Evolutionary conservation across 140 eudicot genomes (phyloP), one percentile per base, ranked within the genome.

Genomic region (Stevia rebaudiana): DNA sequence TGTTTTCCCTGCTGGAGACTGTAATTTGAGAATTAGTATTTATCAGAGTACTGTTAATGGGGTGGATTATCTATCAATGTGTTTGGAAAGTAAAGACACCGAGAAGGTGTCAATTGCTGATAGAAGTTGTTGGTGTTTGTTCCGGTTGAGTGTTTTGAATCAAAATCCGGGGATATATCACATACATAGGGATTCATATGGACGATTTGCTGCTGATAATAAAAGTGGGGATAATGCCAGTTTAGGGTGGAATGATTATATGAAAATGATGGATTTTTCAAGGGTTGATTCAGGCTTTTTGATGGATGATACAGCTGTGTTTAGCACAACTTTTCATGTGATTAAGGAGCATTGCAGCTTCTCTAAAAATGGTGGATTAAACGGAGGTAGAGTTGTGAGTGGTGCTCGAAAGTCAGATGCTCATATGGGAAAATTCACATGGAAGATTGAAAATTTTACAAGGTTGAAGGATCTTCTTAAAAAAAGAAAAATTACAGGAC

Each of bases 161-260:
- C 98, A 92, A 73, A 92, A 83, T 78, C 90, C 82, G 0, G 98
- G 98, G 33, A 6, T 81, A 61, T 88, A 81, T 69, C 98, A 92
- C 59, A 79, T 92, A 81, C 98, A 92, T 33, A 80, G 95, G 82
- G 98, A 92, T 65, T 85, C 96, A 0, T 92, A 92, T 74, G 98
- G 98, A 43, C 74, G 98, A 61, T 92, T 92, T 83, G 96, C 98
- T 12, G 89, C 89, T 2, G 98, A 92, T 67, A 88, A 85, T 76
- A 92, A 88, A 69, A 81, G 83, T 44, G 98, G 98, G 64, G 96
- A 92, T 68, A 92, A 88, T 68, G 88, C 98, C n/a, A 92, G 96
- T 70, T 88, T 92, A 82, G 98, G 98, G 16, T 92, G 98, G 98
- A 92, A 92, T 78, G 98, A 92, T 67, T 92, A 87, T 51, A 92